Percentiles rank a stretch among this genome's conserved stretches.
These are phyloP conservation scores for Cryptosporidium baileyi DNA, from an alignment of 169 alveolate species.

Conservation along the genomic window DNA sequence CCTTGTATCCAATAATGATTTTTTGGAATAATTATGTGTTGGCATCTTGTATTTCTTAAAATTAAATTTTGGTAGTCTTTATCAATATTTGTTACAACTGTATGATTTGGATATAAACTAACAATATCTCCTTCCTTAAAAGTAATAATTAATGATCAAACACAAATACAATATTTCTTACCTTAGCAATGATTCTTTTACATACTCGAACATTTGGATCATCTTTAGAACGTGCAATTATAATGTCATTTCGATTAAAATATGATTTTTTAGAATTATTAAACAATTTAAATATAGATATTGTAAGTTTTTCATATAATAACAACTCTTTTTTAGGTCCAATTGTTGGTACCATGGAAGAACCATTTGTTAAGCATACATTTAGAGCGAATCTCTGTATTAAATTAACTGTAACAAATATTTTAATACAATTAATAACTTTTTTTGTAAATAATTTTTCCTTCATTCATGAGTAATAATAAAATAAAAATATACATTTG, in stretches of 20 bases:
- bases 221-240: constrained; percentile 47
- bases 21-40: not conserved
- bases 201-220: constrained; percentile 46
- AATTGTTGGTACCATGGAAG: constrained; percentile 66
- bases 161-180: not conserved
- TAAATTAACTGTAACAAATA: not conserved
- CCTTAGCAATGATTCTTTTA: constrained; percentile 47
- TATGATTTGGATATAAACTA: constrained; percentile 18
- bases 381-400: constrained; percentile 17
- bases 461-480: constrained; percentile 1
- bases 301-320: constrained; percentile 19
- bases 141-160: not conserved
- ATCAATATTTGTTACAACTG: constrained; percentile 12
- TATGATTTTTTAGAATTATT: not conserved
- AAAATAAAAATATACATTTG: too few relatives aligned
- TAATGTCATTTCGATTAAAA: constrained; percentile 2
- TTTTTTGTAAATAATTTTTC: not conserved
- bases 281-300: constrained; percentile 5
- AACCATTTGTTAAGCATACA: constrained; percentile 41
- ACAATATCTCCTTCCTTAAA: constrained; percentile 48
- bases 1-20: constrained; percentile 55
- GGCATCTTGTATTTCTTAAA: not conserved
- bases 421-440: not conserved
- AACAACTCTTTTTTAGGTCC: constrained; percentile 42
- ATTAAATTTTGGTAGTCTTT: not conserved